Percentiles rank a stretch among this genome's conserved stretches.
Evolutionary conservation across 164 flowering plant genomes (phyloP).

Genomic region (Vitis rotundifolia): DNA sequence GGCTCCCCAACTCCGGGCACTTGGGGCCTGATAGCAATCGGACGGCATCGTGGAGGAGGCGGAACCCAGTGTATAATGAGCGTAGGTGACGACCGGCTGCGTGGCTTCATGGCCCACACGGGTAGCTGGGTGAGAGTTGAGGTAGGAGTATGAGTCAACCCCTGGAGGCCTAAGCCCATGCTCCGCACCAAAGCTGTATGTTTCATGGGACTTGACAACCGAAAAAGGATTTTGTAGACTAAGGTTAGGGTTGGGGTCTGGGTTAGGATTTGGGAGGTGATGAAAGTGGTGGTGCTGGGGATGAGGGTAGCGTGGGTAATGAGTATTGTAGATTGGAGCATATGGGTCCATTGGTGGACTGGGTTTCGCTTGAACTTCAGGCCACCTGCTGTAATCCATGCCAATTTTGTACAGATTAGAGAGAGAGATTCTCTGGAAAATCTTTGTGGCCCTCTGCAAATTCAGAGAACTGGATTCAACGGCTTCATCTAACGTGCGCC

Average conservation of each 20-base stretch:
- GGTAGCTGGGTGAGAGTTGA: background rate
- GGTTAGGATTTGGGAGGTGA: conserved; percentile 1
- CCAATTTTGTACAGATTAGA: background rate
- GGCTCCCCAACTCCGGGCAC: background rate
- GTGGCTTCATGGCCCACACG: background rate
- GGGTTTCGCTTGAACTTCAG: background rate
- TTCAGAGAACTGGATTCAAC: background rate
- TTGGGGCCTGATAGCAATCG: background rate
- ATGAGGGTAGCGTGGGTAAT: background rate
- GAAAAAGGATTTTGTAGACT: background rate
- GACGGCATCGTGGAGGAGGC: background rate
- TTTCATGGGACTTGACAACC: background rate
- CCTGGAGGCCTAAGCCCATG: background rate
- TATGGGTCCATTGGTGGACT: conserved; percentile 1
- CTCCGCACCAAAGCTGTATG: background rate
- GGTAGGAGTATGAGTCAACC: conserved; percentile 1
- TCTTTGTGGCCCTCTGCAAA: too few species aligned
- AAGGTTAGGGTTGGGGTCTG: background rate
- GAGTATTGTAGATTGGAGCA: background rate
- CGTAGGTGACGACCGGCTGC: background rate
- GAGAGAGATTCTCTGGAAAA: background rate
- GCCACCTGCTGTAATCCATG: background rate
- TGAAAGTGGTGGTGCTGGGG: too few species aligned
- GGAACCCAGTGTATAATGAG: background rate
- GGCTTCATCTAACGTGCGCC: background rate